Conservation (phyloP, 2,329 filamentous ascomycete species). For the Emydomyces testavorans region DNA sequence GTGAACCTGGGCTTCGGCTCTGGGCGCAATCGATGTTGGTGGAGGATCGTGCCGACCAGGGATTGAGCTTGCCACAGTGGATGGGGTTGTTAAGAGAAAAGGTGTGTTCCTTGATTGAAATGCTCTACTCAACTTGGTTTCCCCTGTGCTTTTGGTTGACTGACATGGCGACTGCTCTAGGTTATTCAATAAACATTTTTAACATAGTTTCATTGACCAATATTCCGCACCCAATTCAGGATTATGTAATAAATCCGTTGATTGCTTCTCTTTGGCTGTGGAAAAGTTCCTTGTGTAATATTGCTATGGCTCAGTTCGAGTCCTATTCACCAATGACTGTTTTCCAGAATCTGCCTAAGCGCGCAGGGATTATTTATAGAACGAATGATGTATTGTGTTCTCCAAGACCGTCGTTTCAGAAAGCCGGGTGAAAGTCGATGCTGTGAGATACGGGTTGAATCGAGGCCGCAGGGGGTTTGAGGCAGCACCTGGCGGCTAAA, state of each 20-base stretch:
- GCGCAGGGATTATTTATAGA: slow-evolving; percentile 7
- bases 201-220: slow-evolving; percentile 6
- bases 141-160: slow-evolving; percentile 13
- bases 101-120: slow-evolving; percentile 44
- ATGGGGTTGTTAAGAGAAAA: slow-evolving; percentile 87
- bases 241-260: slow-evolving; percentile 7
- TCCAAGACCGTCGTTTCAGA: slow-evolving; percentile 2
- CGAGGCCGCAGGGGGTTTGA: background rate
- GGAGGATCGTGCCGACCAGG: slow-evolving; percentile 88
- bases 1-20: slow-evolving; percentile 84
- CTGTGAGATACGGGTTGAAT: background rate
- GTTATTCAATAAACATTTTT: slow-evolving; percentile 16
- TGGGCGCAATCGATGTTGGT: slow-evolving; percentile 96
- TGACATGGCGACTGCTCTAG: slow-evolving; percentile 12
- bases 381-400: background rate
- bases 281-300: too few relatives aligned
- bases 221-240: slow-evolving; percentile 3
- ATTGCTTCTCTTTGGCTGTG: background rate
- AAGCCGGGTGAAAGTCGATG: background rate
- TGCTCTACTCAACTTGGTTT: slow-evolving; percentile 11
- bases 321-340: background rate
- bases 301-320: background rate
- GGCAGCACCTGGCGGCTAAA: background rate
- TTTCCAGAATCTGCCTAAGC: too few relatives aligned
- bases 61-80: slow-evolving; percentile 86